These are phyloP conservation scores for Macrophomina tecta DNA, from an alignment of 2,329 filamentous ascomycete genomes.

Conservation along the genomic window DNA sequence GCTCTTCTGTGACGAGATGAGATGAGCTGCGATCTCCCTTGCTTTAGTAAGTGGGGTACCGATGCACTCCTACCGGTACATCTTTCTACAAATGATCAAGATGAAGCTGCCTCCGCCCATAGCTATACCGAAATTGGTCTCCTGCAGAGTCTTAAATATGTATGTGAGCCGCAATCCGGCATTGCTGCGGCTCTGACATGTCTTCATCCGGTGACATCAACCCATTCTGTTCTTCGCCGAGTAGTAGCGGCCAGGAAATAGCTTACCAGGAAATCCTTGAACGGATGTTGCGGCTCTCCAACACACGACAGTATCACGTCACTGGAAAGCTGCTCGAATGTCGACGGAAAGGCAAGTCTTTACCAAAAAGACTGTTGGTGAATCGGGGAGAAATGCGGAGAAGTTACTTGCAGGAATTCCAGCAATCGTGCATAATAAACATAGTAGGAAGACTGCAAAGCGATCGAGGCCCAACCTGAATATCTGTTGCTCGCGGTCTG, in stretches of 20 bases:
- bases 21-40: conserved; percentile 4
- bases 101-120: not conserved
- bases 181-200: not conserved
- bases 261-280: not conserved
- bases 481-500: not conserved
- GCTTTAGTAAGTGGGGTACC: not conserved
- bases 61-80: not conserved
- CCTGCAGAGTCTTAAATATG: too few relatives aligned
- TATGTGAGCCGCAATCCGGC: too few relatives aligned
- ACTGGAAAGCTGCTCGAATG: not conserved
- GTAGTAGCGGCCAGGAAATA: not conserved
- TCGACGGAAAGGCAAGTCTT: too few relatives aligned
- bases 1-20: not conserved
- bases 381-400: too few relatives aligned
- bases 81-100: not conserved
- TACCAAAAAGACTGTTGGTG: too few relatives aligned
- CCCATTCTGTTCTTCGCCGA: not conserved
- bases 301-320: not conserved
- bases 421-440: too few relatives aligned
- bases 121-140: not conserved
- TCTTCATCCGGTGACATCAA: conserved; percentile 3
- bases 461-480: too few relatives aligned
- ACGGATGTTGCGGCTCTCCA: not conserved
- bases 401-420: too few relatives aligned
- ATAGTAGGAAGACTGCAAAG: too few relatives aligned